Evolutionary conservation across 176 grass and related monocot genomes (phyloP), one percentile per base, ranked within the genome.

Genomic region (Zoysia pacifica): DNA sequence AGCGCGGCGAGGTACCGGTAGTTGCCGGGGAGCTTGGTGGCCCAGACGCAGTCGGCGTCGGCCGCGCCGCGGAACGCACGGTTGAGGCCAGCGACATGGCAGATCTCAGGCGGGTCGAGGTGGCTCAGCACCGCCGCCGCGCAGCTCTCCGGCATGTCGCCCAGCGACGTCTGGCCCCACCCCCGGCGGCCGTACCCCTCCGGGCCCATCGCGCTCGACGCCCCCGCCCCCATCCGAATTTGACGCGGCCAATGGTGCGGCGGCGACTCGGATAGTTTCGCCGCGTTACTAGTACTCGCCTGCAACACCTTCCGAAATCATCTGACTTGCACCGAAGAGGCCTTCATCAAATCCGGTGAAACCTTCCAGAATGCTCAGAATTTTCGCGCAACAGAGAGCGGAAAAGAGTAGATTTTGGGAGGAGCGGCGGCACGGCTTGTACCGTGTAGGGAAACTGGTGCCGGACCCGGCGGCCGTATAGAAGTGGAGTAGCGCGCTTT

Each of bases 101-200:
- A 97, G 81, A 97, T 97, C 86, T 97, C 93, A 14, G 73, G 87
- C 66, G 90, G 88, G 73, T 93, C 93, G 63, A 97, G 88, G 85
- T 88, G 83, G n/a, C 87, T 73, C 76, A 97, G 60, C 66, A 97
- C 87, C 50, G 83, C 80, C 80, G 93, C 93, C 62, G 89, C 85
- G 62, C 90, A 97, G 87, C 93, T 81, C 88, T 97, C 93, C 20
- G 93, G 93, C 87, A 93, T 82, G 86, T 97, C 93, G 43, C 93
- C 93, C 53, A 97, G 88, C 43, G 87, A 89, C 43, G 88, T 90
- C 69, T 84, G 70, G 1, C 42, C 80, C 40, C 74, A 45, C 20
- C 62, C 71, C 6, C 83, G 67, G 20, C 72, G 67, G 20, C 72
- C 70, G 46, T 86, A 83, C 38, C 76, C 88, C 11, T 93, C 93